Percentiles rank a stretch among this genome's conserved stretches.
Evolutionary conservation across 2,329 filamentous ascomycete genomes (phyloP).

Genomic region (Fusarium goolgardi): DNA sequence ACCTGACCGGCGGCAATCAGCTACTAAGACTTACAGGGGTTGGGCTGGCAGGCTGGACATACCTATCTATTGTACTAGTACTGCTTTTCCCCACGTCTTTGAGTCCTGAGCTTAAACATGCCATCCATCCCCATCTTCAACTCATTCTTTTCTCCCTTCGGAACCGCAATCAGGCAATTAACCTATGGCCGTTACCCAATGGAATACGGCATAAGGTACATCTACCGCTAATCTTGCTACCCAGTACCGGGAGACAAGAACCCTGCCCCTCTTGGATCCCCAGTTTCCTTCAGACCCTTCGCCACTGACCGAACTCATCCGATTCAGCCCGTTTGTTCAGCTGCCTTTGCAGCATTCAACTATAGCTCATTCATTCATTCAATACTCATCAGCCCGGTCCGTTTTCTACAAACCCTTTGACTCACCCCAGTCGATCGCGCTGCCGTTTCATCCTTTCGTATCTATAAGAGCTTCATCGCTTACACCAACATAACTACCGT

Average conservation of each 20-base stretch:
- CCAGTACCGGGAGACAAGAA: constrained; percentile 29
- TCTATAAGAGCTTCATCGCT: not conserved
- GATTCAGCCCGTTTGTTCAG: constrained; percentile 32
- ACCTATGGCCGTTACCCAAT: not conserved
- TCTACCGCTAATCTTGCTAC: constrained; percentile 2
- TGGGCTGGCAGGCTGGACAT: not conserved
- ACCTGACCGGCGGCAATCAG: constrained; percentile 13
- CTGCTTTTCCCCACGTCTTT: constrained; percentile 22
- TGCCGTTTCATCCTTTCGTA: not conserved
- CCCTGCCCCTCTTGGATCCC: constrained; percentile 19
- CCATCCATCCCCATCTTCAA: constrained; percentile 33
- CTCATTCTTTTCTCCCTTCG: constrained; percentile 27
- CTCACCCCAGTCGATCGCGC: not conserved
- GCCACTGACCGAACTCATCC: constrained; percentile 39
- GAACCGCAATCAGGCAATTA: constrained; percentile 32
- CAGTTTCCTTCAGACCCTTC: constrained; percentile 14
- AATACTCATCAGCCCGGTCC: not conserved
- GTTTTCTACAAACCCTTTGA: not conserved
- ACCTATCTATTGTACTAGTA: not conserved
- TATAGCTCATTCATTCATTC: not conserved
- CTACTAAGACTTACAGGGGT: not conserved
- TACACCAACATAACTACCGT: not conserved
- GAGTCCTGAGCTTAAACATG: constrained; percentile 24
- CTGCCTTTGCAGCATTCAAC: not conserved
- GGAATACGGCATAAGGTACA: constrained; percentile 12